Conservation (phyloP, 1,284 basidiomycete species). For the Irpex rosettiformis region DNA sequence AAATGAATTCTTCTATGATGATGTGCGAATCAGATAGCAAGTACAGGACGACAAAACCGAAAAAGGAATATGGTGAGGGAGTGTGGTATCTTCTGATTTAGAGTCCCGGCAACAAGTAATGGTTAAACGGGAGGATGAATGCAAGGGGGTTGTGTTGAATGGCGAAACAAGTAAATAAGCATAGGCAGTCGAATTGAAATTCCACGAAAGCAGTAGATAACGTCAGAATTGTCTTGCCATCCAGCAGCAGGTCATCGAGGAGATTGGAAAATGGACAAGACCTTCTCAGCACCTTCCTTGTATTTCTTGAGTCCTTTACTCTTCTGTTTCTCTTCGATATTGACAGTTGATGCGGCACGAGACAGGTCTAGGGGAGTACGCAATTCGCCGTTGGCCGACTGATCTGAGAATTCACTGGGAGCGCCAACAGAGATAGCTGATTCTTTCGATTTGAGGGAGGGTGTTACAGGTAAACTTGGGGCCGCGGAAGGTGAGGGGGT, state of each 20-base stretch:
- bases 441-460: conserved; percentile 76
- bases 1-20: not conserved
- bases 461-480: conserved; percentile 42
- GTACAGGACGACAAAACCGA: not conserved
- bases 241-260: conserved; percentile 33
- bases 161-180: conserved; percentile 13
- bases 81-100: conserved; percentile 11
- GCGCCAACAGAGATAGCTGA: conserved; percentile 68
- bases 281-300: conserved; percentile 78
- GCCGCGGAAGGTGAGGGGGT: conserved; percentile 56
- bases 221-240: conserved; percentile 4
- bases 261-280: conserved; percentile 71
- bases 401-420: conserved; percentile 66
- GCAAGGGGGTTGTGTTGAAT: conserved; percentile 5
- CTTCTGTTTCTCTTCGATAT: conserved; percentile 48
- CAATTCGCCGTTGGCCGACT: conserved; percentile 53
- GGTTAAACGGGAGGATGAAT: conserved; percentile 2
- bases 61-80: conserved; percentile 8
- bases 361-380: conserved; percentile 20
- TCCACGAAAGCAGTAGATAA: conserved; percentile 19
- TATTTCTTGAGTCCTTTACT: conserved; percentile 77
- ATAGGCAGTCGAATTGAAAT: conserved; percentile 18
- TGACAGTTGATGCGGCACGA: conserved; percentile 16
- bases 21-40: not conserved
- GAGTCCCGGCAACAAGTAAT: not conserved